Base-by-base conservation (phyloP, 257 asterid genomes). In the Knoxia roxburghii region DNA sequence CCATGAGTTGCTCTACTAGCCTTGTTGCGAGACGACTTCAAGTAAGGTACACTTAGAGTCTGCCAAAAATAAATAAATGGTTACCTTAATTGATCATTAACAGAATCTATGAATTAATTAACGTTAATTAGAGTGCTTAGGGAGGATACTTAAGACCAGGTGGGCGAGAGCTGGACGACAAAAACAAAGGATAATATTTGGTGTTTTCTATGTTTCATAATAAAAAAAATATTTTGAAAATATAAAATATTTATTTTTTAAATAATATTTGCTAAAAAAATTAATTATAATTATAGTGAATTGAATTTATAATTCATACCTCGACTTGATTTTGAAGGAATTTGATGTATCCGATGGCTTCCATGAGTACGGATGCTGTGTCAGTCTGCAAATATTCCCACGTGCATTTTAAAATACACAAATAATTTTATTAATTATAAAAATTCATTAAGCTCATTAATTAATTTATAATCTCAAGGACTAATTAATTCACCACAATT, bases 281-380 rank as follows among this genome's bases (percentile, higher is more conserved):
- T n/a, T n/a, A n/a, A n/a, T n/a, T n/a, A n/a, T n/a, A n/a, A n/a
- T n/a, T n/a, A n/a, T n/a, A n/a, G n/a, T n/a, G n/a, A n/a, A n/a
- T n/a, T n/a, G n/a, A n/a, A n/a, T n/a, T n/a, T n/a, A 35, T 65
- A 5, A 13, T 39, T 11, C 1, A 20, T 82, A 88, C 98, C 96
- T 91, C 96, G 40, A 91, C 95, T 87, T 89, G 96, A 74, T 35
- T 75, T 61, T 91, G 96, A 65, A 91, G 86, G 81, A 91, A 91
- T 85, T 91, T 91, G 86, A 91, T 91, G 51, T 89, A 91, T 61
- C 98, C 98, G 67, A 87, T 88, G 79, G 98, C 95, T 84, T 89
- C 96, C 98, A 91, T 88, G 23, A 91, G 87, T 75, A 91, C 98
- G 66, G 98, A 88, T 71, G 98, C 96, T 70, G 98, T 91, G 82